These are phyloP conservation scores for Fusarium protoensiforme DNA, from an alignment of 2,329 filamentous ascomycete species.

Conservation along the genomic window DNA sequence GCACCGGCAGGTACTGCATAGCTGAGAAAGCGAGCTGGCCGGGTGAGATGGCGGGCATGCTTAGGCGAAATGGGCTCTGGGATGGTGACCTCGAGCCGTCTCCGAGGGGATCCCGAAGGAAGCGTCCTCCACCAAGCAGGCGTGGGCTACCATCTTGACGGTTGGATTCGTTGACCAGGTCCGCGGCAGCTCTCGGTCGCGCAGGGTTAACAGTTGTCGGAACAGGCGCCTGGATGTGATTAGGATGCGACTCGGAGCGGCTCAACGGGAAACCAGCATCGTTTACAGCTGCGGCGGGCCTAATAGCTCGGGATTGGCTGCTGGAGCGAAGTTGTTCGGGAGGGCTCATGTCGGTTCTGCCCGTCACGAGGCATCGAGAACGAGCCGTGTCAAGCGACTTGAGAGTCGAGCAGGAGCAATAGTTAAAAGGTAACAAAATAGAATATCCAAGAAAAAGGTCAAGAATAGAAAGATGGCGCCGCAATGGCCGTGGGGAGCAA, in stretches of 20 bases:
- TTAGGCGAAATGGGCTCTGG: slow-evolving; percentile 52
- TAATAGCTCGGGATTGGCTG: slow-evolving; percentile 45
- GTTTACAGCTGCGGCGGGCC: slow-evolving; percentile 35
- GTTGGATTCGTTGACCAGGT: slow-evolving; percentile 28
- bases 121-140: slow-evolving; percentile 45
- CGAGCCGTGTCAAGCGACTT: slow-evolving; percentile 19
- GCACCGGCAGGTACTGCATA: slow-evolving; percentile 79
- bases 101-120: slow-evolving; percentile 47
- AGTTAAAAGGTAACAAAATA: not conserved
- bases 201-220: slow-evolving; percentile 18
- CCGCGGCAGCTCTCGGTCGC: slow-evolving; percentile 30
- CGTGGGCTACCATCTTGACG: slow-evolving; percentile 41
- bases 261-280: slow-evolving; percentile 35
- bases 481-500: slow-evolving; percentile 12
- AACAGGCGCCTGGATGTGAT: slow-evolving; percentile 26
- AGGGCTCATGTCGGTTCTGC: slow-evolving; percentile 47
- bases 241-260: slow-evolving; percentile 22
- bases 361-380: slow-evolving; percentile 41
- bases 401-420: not conserved
- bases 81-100: slow-evolving; percentile 48
- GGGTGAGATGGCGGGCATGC: slow-evolving; percentile 61
- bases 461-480: slow-evolving; percentile 20
- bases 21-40: slow-evolving; percentile 72
- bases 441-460: not conserved
- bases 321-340: slow-evolving; percentile 45